Evolutionary conservation across 352 stramenopile species (phyloP).

Genomic region (Phytopythium montanum): DNA sequence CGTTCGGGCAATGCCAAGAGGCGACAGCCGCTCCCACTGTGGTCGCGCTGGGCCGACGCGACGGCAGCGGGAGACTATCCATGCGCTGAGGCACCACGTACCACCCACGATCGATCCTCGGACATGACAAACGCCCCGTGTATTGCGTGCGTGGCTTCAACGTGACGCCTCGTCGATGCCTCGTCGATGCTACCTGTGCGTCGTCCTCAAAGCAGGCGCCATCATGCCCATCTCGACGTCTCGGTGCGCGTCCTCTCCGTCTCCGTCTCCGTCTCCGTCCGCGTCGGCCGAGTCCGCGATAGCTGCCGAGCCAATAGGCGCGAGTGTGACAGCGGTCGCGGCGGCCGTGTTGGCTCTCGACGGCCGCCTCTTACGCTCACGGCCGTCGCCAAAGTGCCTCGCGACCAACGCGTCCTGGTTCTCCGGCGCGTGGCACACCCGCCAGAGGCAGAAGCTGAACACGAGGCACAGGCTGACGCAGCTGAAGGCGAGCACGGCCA

Average conservation of each 20-base stretch:
- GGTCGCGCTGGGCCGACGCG: neutral
- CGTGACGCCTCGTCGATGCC: neutral
- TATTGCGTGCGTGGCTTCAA: neutral
- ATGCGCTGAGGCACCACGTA: neutral
- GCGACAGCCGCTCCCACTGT: neutral
- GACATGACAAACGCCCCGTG: neutral
- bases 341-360: neutral
- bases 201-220: neutral
- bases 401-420: constrained; percentile 55
- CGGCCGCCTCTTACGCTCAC: neutral
- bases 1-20: neutral
- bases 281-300: constrained; percentile 5
- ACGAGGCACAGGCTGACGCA: constrained; percentile 33
- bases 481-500: constrained; percentile 44
- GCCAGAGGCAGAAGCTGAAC: constrained; percentile 48
- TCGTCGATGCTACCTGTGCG: neutral
- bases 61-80: neutral
- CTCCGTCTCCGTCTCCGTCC: too few species aligned
- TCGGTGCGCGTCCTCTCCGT: neutral
- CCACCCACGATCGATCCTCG: neutral
- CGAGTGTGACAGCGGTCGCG: neutral
- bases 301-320: neutral
- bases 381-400: constrained; percentile 12
- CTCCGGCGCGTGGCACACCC: constrained; percentile 50
- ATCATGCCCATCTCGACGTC: constrained; percentile 8